Percentiles rank a stretch among this genome's conserved stretches.
Conservation (phyloP, 148 eudicot genomes). For the Vaccinium darrowii region DNA sequence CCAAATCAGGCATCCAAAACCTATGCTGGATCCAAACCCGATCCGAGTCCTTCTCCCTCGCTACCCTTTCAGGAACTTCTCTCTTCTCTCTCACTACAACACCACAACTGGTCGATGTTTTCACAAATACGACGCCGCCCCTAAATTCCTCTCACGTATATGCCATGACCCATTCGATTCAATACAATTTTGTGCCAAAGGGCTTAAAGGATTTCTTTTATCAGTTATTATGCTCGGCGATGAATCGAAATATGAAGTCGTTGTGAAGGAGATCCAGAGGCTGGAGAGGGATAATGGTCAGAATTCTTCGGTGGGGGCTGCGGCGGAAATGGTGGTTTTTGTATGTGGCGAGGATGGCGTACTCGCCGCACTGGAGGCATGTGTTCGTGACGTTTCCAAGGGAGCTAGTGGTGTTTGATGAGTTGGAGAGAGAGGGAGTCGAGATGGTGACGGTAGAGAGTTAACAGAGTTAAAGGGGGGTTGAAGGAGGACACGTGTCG, state of each 20-base stretch:
- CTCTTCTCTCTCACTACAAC: slow-evolving; percentile 56
- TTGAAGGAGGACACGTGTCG: too few relatives aligned
- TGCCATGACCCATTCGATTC: slow-evolving; percentile 87
- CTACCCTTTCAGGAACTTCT: slow-evolving; percentile 72
- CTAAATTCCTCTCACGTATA: slow-evolving; percentile 65
- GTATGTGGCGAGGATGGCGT: slow-evolving; percentile 59
- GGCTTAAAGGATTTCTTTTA: slow-evolving; percentile 63
- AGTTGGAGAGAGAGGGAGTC: too few relatives aligned
- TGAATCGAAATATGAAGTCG: slow-evolving; percentile 48
- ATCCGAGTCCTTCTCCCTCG: slow-evolving; percentile 60
- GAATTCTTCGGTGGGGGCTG: slow-evolving; percentile 25
- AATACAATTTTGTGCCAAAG: slow-evolving; percentile 54
- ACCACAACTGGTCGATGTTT: slow-evolving; percentile 66
- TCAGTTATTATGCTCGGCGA: slow-evolving; percentile 58
- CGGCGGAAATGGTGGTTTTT: slow-evolving; percentile 63
- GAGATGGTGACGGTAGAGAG: too few relatives aligned
- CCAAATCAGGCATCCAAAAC: slow-evolving; percentile 76
- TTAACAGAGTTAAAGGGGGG: too few relatives aligned
- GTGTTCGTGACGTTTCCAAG: slow-evolving; percentile 80
- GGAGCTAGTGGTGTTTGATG: slow-evolving; percentile 86
- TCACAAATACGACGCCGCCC: slow-evolving; percentile 67
- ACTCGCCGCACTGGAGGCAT: slow-evolving; percentile 81
- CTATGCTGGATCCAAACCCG: slow-evolving; percentile 79
- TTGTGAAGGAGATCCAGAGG: slow-evolving; percentile 51
- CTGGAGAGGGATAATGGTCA: slow-evolving; percentile 58